Percentiles rank a stretch among this genome's conserved stretches.
phyloP scores from a whole-genome alignment of 768 basidiomycete species.

The Termitomyces heimii region DNA sequence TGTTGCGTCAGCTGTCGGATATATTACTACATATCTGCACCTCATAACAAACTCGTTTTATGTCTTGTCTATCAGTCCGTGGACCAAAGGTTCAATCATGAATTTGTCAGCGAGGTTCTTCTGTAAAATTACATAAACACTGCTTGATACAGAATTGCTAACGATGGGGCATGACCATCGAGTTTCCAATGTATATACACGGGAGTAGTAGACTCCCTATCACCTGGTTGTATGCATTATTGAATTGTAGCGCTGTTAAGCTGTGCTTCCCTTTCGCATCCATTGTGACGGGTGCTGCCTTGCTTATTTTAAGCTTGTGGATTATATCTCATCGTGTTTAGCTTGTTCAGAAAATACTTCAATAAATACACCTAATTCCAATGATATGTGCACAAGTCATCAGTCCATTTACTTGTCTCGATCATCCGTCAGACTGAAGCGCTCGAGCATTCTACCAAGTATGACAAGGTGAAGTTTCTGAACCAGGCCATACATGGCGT shows the following conservation, averaged over 20 bases:
- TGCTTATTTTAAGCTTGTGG: background rate
- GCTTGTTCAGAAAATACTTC: background rate
- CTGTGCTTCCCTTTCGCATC: background rate
- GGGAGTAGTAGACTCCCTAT: background rate
- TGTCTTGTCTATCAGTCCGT: background rate
- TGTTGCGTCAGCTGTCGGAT: background rate
- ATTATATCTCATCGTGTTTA: background rate
- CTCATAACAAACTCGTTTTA: background rate
- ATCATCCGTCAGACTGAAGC: background rate
- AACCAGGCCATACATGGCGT: background rate
- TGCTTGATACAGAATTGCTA: background rate
- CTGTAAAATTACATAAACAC: background rate
- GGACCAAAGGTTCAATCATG: background rate
- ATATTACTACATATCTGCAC: background rate
- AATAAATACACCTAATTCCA: background rate
- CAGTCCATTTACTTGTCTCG: background rate
- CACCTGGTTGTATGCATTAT: background rate
- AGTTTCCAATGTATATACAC: background rate
- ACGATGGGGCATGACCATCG: background rate
- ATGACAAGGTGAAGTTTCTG: background rate
- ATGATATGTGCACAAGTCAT: no score
- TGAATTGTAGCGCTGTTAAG: background rate
- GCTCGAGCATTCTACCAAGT: background rate
- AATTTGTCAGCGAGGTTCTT: background rate
- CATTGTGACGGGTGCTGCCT: background rate